A percentile compares a stretch with the other conserved stretches of the same genome.
These are phyloP conservation scores for Sphaerosporella brunnea DNA, from an alignment of 495 filamentous ascomycete genomes.

Conservation along the genomic window DNA sequence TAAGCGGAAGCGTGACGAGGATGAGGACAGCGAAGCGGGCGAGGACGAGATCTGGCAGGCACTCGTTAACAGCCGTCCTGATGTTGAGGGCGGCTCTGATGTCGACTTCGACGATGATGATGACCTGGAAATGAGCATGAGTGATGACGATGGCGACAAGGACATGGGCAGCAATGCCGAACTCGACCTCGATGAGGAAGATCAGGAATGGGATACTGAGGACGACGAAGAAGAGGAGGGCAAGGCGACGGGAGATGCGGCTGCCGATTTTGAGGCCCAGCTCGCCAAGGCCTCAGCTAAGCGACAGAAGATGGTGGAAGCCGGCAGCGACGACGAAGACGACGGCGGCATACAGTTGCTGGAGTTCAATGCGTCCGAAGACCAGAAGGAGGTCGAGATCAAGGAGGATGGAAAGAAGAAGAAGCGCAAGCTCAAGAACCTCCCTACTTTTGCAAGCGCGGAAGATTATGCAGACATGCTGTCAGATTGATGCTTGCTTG, in stretches of 20 bases:
- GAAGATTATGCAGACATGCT: constrained; percentile 89
- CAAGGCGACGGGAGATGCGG: constrained; percentile 32
- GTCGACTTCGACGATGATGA: constrained; percentile 45
- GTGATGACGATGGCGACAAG: constrained; percentile 32
- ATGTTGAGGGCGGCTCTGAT: constrained; percentile 49
- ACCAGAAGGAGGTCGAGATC: constrained; percentile 22
- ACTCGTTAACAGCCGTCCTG: constrained; percentile 59
- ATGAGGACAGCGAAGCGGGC: constrained; percentile 32
- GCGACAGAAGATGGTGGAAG: constrained; percentile 35
- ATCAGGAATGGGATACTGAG: constrained; percentile 32
- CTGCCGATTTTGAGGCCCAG: constrained; percentile 34
- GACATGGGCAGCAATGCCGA: constrained; percentile 37
- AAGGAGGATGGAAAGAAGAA: constrained; percentile 39
- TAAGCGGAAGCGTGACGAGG: constrained; percentile 34
- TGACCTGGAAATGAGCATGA: constrained; percentile 27
- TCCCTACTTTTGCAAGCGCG: constrained; percentile 79
- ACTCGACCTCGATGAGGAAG: constrained; percentile 31
- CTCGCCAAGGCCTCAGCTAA: constrained; percentile 38
- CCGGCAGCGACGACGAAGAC: constrained; percentile 4
- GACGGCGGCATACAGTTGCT: constrained; percentile 18
- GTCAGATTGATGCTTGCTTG: constrained; percentile 4
- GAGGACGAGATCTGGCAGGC: constrained; percentile 87
- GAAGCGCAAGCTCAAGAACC: constrained; percentile 63
- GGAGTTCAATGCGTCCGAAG: constrained; percentile 7
- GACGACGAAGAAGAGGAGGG: constrained; percentile 33